Conservation (phyloP, 306 rosid genomes). For the Citrullus colocynthis region DNA sequence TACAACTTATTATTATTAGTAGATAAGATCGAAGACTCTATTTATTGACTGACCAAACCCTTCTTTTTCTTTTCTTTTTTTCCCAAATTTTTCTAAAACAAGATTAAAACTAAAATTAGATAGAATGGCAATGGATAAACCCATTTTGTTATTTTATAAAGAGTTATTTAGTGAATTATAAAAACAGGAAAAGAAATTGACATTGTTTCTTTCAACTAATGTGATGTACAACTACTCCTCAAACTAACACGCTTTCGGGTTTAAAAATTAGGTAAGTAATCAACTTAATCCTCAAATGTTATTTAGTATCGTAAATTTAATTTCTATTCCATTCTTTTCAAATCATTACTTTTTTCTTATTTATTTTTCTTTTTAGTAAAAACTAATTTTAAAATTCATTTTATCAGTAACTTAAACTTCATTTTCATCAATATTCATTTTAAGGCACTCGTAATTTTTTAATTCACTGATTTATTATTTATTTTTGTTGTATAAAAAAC, state of each 20-base stretch:
- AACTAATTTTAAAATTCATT: no score
- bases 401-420: no score
- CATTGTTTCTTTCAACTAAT: not conserved
- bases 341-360: no score
- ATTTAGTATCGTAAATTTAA: no score
- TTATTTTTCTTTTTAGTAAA: no score
- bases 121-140: not conserved
- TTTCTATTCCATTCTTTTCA: no score
- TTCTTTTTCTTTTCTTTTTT: not conserved
- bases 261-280: not conserved
- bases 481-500: no score
- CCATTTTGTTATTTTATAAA: not conserved
- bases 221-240: not conserved
- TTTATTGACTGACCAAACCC: not conserved
- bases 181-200: not conserved
- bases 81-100: not conserved
- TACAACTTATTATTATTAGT: not conserved
- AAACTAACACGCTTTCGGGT: not conserved
- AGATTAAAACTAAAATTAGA: not conserved
- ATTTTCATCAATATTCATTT: no score
- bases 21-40: not conserved
- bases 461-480: no score
- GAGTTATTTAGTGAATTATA: not conserved
- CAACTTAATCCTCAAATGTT: not conserved
- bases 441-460: no score